Percentiles rank a stretch among this genome's conserved stretches.
Evolutionary conservation across 1,139 yeast species (phyloP).

Genomic region (Citeromyces hawaiiensis): DNA sequence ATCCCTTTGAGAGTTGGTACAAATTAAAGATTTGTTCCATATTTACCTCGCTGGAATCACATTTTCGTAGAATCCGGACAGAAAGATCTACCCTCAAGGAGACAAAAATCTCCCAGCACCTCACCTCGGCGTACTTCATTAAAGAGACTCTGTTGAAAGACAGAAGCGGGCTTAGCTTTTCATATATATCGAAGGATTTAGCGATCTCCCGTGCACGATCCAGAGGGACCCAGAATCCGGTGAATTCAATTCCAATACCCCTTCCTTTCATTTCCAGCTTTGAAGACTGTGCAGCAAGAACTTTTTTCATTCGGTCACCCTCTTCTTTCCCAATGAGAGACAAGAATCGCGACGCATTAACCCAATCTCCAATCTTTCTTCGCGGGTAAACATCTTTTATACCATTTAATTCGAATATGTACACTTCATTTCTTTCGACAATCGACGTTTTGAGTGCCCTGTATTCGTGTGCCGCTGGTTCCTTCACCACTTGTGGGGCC

Average conservation of each 20-base stretch:
- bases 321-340: not conserved
- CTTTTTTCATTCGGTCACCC: not conserved
- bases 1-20: slow-evolving; percentile 6
- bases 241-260: slow-evolving; percentile 3
- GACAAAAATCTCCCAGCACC: slow-evolving; percentile 12
- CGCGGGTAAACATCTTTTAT: not conserved
- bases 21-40: slow-evolving; percentile 11
- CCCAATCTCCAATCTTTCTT: slow-evolving; percentile 1
- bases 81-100: slow-evolving; percentile 6
- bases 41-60: slow-evolving; percentile 6
- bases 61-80: slow-evolving; percentile 11
- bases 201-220: slow-evolving; percentile 11
- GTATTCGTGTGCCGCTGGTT: not conserved
- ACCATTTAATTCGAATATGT: slow-evolving; percentile 1
- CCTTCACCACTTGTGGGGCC: not conserved
- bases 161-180: slow-evolving; percentile 8
- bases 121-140: slow-evolving; percentile 9
- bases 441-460: not conserved
- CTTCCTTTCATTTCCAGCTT: not conserved
- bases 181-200: slow-evolving; percentile 4
- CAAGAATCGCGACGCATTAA: not conserved
- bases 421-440: not conserved
- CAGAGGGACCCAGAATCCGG: slow-evolving; percentile 10
- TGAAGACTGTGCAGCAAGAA: not conserved
- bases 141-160: slow-evolving; percentile 11